A percentile compares a stretch with the other conserved stretches of the same genome.
phyloP scores from a whole-genome alignment of 768 basidiomycete genomes.

The Tricholoma terreum region DNA sequence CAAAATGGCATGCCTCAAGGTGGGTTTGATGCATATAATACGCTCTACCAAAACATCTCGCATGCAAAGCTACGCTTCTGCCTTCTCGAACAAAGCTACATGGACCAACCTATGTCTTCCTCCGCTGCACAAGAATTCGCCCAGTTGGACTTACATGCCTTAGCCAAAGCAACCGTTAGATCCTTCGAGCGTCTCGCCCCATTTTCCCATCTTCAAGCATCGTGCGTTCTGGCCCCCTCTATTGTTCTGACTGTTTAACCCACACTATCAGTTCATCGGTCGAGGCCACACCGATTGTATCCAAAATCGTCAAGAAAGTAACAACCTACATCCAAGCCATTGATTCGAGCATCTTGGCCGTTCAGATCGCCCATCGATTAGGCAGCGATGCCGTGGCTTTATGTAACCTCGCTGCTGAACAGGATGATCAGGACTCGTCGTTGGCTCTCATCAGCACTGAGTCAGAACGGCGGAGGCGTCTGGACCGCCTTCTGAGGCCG shows the following conservation, averaged over 20 bases:
- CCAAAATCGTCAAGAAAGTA: conserved; percentile 13
- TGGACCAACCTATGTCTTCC: neutral
- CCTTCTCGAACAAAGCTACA: neutral
- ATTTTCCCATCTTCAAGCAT: conserved; percentile 28
- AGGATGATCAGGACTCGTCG: neutral
- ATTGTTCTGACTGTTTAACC: neutral
- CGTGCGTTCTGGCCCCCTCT: conserved; percentile 18
- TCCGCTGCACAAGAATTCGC: neutral
- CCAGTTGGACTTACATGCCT: neutral
- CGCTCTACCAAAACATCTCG: no score
- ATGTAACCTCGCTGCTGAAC: neutral
- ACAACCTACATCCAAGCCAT: conserved; percentile 16
- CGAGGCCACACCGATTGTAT: conserved; percentile 13
- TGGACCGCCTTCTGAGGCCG: conserved; percentile 21
- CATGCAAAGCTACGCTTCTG: no score
- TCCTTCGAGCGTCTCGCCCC: conserved; percentile 37
- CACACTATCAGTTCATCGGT: conserved; percentile 12
- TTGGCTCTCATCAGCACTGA: neutral
- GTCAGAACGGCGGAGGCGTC: conserved; percentile 2
- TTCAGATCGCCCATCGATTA: conserved; percentile 15
- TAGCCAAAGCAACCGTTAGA: conserved; percentile 32
- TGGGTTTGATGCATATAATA: no score
- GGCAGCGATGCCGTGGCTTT: conserved; percentile 12
- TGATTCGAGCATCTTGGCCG: conserved; percentile 15
- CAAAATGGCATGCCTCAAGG: no score